Evolutionary conservation across 352 stramenopile species (phyloP).

Genomic region (Aphanomyces invadans): DNA sequence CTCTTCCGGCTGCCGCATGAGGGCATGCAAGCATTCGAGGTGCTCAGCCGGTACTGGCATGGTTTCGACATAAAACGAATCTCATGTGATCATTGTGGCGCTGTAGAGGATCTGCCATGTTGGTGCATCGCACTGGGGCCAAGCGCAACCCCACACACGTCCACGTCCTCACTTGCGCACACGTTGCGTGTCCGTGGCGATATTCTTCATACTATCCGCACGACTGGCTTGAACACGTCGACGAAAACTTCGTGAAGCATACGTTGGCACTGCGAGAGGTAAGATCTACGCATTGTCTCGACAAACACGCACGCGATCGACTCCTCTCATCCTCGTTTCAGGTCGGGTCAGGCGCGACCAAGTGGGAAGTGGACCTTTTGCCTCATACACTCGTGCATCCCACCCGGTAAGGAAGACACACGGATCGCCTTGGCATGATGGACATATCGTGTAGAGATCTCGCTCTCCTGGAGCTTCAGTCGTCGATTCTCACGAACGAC

Average conservation of each 20-base stretch:
- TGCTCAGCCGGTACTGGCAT: conserved; percentile 51
- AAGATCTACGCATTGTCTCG: too few relatives aligned
- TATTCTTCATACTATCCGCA: conserved; percentile 68
- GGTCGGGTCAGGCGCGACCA: neutral
- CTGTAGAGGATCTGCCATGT: conserved; percentile 53
- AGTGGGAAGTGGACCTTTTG: conserved; percentile 22
- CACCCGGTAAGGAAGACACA: neutral
- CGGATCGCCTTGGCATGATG: neutral
- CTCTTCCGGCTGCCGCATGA: conserved; percentile 72
- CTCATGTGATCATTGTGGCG: neutral
- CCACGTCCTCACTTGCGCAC: conserved; percentile 59
- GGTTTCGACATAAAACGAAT: too few relatives aligned
- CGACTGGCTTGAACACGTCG: conserved; percentile 76
- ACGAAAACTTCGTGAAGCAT: conserved; percentile 60
- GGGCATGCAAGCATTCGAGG: conserved; percentile 62
- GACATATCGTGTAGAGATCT: conserved; percentile 6
- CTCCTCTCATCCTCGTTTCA: too few relatives aligned
- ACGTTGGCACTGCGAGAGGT: conserved; percentile 53
- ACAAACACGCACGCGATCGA: too few relatives aligned
- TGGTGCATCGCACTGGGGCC: conserved; percentile 31
- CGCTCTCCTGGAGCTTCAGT: conserved; percentile 5
- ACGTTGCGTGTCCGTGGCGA: conserved; percentile 73
- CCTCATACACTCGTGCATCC: neutral
- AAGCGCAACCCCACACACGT: neutral
- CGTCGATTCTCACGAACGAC: neutral